A percentile compares a stretch with the other conserved stretches of the same genome.
Conservation (phyloP, 2,329 filamentous ascomycete species). For the Apiospora pterosperma region DNA sequence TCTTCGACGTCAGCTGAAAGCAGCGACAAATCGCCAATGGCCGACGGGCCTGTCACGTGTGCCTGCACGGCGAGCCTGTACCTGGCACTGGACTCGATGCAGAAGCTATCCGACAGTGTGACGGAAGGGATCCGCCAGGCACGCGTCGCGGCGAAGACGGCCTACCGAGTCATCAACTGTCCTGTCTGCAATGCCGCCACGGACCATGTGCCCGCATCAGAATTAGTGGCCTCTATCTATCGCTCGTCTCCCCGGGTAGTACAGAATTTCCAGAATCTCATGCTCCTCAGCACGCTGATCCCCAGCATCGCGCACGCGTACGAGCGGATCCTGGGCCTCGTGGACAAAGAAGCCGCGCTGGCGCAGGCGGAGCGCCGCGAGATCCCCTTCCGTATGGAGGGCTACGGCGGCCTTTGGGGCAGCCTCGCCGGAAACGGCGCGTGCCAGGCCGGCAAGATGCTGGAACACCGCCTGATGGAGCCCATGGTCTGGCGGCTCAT, state of each 20-base stretch:
- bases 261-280: conserved; percentile 53
- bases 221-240: conserved; percentile 2
- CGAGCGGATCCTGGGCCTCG: conserved; percentile 48
- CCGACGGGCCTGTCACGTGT: conserved; percentile 28
- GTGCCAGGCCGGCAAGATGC: conserved; percentile 26
- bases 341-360: conserved; percentile 47
- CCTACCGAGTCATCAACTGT: conserved; percentile 51
- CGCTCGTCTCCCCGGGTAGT: conserved; percentile 32
- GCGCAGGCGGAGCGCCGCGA: conserved; percentile 40
- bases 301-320: conserved; percentile 58
- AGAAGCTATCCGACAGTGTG: conserved; percentile 42
- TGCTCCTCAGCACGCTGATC: conserved; percentile 56
- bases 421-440: conserved; percentile 12
- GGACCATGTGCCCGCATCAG: conserved; percentile 25
- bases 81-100: conserved; percentile 47
- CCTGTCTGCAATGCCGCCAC: conserved; percentile 43
- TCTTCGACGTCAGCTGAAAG: conserved; percentile 19
- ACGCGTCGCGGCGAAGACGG: conserved; percentile 43
- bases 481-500: conserved; percentile 52
- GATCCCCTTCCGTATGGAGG: conserved; percentile 41
- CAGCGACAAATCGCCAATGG: neutral
- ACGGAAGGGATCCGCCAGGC: conserved; percentile 44
- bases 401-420: conserved; percentile 49
- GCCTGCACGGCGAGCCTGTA: conserved; percentile 48
- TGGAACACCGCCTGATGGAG: conserved; percentile 43